phyloP scores from a whole-genome alignment of 2,329 filamentous ascomycete species.

The Aaosphaeria arxii region DNA sequence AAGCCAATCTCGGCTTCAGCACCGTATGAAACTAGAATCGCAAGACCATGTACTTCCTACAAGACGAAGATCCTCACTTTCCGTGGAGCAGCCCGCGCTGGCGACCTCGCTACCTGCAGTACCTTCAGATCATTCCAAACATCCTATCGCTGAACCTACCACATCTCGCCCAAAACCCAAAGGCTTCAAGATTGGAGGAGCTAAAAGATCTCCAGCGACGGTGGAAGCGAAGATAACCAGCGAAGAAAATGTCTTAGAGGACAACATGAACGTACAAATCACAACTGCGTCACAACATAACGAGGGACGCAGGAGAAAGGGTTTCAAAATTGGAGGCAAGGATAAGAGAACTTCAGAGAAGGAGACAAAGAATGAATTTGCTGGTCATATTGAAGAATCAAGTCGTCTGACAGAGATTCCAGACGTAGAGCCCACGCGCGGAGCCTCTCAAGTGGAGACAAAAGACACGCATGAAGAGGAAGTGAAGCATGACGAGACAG shows the following conservation, averaged over 20 bases:
- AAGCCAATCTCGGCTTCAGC: too few relatives aligned
- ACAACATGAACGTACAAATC: not conserved
- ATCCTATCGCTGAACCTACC: too few relatives aligned
- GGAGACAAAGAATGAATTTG: not conserved
- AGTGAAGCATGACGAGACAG: constrained; percentile 33
- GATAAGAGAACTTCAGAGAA: constrained; percentile 5
- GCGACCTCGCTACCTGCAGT: constrained; percentile 2
- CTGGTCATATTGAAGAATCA: too few relatives aligned
- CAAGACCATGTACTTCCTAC: constrained; percentile 10
- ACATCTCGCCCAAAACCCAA: not conserved
- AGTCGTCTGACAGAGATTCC: not conserved
- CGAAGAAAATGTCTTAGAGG: not conserved
- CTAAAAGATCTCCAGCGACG: not conserved
- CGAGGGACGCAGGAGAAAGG: constrained; percentile 1
- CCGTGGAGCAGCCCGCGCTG: not conserved
- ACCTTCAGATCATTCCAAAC: not conserved
- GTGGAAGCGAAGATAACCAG: not conserved
- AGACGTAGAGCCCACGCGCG: not conserved
- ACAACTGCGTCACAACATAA: not conserved
- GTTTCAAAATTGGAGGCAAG: constrained; percentile 35
- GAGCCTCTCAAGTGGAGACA: constrained; percentile 1
- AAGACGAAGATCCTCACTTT: constrained; percentile 10
- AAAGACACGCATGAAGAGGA: constrained; percentile 3
- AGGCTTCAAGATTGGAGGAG: not conserved
- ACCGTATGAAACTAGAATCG: too few relatives aligned